phyloP scores from a whole-genome alignment of 768 basidiomycete species.

The Pleurotus eryngii region DNA sequence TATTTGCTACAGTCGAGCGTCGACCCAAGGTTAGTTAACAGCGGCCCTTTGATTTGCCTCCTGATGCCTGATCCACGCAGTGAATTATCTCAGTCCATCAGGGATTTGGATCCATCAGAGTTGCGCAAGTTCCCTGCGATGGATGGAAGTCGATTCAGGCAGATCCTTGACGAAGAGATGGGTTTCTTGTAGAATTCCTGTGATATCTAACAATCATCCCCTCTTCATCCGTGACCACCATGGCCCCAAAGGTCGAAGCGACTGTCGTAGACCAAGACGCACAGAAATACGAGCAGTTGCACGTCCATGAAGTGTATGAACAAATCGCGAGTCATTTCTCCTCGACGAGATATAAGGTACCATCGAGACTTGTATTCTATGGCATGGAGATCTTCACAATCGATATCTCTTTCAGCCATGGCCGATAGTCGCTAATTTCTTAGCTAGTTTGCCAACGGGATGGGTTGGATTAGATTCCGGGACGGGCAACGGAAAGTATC shows the following conservation, averaged over 20 bases:
- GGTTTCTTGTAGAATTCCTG: constrained; percentile 45
- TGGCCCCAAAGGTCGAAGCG: constrained; percentile 35
- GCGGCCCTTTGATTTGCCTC: background rate
- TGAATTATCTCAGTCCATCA: constrained; percentile 52
- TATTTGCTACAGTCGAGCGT: constrained; percentile 58
- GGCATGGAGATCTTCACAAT: background rate
- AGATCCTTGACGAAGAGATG: constrained; percentile 75
- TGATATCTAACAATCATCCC: constrained; percentile 8
- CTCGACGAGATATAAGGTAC: constrained; percentile 83
- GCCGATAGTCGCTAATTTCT: constrained; percentile 81
- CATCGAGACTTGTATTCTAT: constrained; percentile 5
- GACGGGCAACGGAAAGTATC: constrained; percentile 97
- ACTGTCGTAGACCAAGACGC: constrained; percentile 46
- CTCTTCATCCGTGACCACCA: constrained; percentile 11
- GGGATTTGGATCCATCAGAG: constrained; percentile 38
- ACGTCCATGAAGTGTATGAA: constrained; percentile 85
- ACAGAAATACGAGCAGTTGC: constrained; percentile 60
- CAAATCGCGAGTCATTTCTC: constrained; percentile 86
- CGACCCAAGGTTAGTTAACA: constrained; percentile 41
- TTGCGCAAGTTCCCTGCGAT: constrained; percentile 64
- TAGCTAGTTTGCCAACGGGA: constrained; percentile 66
- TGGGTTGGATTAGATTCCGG: constrained; percentile 93
- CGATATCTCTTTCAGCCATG: constrained; percentile 57
- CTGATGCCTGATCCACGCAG: constrained; percentile 26
- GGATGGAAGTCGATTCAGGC: constrained; percentile 63